phyloP scores from a whole-genome alignment of 345 rosid species.

The Moringa oleifera region DNA sequence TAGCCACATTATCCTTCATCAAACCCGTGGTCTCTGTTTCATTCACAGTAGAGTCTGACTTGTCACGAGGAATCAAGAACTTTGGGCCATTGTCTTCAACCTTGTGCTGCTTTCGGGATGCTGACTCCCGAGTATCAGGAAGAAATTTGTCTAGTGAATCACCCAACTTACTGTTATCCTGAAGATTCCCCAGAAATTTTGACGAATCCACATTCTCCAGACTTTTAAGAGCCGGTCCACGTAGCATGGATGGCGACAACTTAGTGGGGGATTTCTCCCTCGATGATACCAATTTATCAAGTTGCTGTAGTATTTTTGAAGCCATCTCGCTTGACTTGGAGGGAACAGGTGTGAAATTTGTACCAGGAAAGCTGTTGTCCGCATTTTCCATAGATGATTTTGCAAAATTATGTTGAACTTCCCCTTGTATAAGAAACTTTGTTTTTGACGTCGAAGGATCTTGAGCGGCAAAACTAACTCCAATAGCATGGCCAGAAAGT shows the following conservation, averaged over 20 bases:
- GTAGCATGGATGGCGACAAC: slow-evolving; percentile 71
- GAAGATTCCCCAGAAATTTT: slow-evolving; percentile 37
- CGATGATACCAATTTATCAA: slow-evolving; percentile 52
- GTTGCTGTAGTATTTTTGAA: slow-evolving; percentile 70
- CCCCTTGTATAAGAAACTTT: slow-evolving; percentile 22
- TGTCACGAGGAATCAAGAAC: slow-evolving; percentile 21
- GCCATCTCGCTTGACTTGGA: slow-evolving; percentile 80
- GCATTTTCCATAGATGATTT: slow-evolving; percentile 34
- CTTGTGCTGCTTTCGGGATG: slow-evolving; percentile 33
- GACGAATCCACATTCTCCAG: slow-evolving; percentile 58
- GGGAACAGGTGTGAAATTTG: slow-evolving; percentile 48
- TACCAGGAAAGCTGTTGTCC: slow-evolving; percentile 29
- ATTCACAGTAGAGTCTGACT: slow-evolving; percentile 27
- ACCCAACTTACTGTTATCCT: slow-evolving; percentile 29
- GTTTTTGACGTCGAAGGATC: slow-evolving; percentile 24
- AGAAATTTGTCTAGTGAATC: slow-evolving; percentile 10
- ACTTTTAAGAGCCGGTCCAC: slow-evolving; percentile 76
- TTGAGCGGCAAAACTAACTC: slow-evolving; percentile 24
- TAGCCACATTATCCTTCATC: slow-evolving; percentile 23
- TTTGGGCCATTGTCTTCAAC: slow-evolving; percentile 35
- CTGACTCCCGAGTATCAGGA: slow-evolving; percentile 26
- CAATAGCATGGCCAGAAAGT: slow-evolving; percentile 24
- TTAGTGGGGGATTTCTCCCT: slow-evolving; percentile 69
- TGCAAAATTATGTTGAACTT: slow-evolving; percentile 21
- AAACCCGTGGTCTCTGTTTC: slow-evolving; percentile 21